Evolutionary conservation across 2,329 filamentous ascomycete genomes (phyloP).

Genomic region (Colletotrichum scovillei): DNA sequence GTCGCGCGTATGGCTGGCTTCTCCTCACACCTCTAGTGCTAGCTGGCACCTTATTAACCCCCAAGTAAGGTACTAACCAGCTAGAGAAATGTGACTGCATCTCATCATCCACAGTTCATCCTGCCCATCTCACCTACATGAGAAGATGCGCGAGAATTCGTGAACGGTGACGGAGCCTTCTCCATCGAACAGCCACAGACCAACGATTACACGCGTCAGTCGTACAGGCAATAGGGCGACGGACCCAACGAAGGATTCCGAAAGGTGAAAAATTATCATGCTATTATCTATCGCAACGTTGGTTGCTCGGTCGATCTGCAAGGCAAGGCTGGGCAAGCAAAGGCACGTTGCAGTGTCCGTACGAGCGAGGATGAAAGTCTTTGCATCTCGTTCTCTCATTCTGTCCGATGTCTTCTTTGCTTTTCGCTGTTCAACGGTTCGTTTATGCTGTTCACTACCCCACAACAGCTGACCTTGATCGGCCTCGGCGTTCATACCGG

Average conservation of each 20-base stretch:
- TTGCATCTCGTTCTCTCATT: slow-evolving; percentile 12
- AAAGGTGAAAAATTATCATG: not conserved
- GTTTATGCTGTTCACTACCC: slow-evolving; percentile 7
- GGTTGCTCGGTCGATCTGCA: slow-evolving; percentile 22
- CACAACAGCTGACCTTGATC: slow-evolving; percentile 2
- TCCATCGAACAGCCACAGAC: not conserved
- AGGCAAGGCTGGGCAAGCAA: slow-evolving; percentile 12
- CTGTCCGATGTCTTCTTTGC: slow-evolving; percentile 5
- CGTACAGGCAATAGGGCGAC: not conserved
- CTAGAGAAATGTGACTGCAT: slow-evolving; percentile 17
- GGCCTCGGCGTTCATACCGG: not conserved
- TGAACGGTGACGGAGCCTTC: not conserved
- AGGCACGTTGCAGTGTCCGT: not conserved
- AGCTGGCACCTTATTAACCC: not conserved
- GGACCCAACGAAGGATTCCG: not conserved
- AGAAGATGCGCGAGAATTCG: slow-evolving; percentile 6
- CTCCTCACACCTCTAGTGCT: not conserved
- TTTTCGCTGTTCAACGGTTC: not conserved
- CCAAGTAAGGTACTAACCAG: not conserved
- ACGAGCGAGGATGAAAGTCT: not conserved
- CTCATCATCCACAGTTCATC: slow-evolving; percentile 20
- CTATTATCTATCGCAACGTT: not conserved
- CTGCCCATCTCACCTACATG: slow-evolving; percentile 30
- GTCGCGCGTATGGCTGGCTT: not conserved
- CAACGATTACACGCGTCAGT: not conserved